Conservation (phyloP, 1,284 basidiomycete species). For the Peniophora sp. region DNA sequence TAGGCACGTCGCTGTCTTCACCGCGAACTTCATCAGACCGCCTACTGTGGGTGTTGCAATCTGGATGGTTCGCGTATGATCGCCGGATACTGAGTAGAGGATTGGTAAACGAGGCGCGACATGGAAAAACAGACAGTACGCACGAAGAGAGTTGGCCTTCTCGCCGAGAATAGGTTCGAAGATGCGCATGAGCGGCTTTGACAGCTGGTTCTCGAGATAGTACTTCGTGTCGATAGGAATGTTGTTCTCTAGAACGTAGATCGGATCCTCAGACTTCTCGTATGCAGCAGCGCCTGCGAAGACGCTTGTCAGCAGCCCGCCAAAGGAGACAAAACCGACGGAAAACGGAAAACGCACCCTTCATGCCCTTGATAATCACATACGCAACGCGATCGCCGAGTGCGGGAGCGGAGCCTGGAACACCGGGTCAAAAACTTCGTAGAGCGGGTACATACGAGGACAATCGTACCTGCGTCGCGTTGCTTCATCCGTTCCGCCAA, state of each 20-base stretch:
- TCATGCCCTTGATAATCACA: constrained; percentile 93
- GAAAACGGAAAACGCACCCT: constrained; percentile 60
- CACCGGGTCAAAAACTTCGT: not conserved
- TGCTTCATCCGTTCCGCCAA: constrained; percentile 91
- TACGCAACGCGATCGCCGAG: constrained; percentile 95
- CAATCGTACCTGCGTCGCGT: constrained; percentile 72
- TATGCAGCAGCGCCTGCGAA: constrained; percentile 85
- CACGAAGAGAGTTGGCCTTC: constrained; percentile 77
- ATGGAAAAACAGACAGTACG: constrained; percentile 18
- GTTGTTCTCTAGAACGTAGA: constrained; percentile 94
- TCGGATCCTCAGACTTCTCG: constrained; percentile 94
- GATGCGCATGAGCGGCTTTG: constrained; percentile 91
- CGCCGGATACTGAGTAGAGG: constrained; percentile 88
- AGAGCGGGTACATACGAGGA: too few relatives aligned
- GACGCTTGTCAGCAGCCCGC: not conserved
- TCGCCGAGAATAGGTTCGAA: constrained; percentile 97
- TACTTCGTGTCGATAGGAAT: constrained; percentile 96
- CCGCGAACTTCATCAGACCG: constrained; percentile 95
- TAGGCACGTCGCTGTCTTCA: constrained; percentile 88
- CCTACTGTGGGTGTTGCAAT: constrained; percentile 93
- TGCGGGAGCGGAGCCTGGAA: constrained; percentile 77
- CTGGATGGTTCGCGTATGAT: constrained; percentile 88
- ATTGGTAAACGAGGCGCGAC: constrained; percentile 6
- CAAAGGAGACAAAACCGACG: not conserved
- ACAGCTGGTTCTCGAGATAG: constrained; percentile 93